Base-by-base conservation (phyloP, 1,284 basidiomycete genomes). In the Pyrrhoderma noxium region DNA sequence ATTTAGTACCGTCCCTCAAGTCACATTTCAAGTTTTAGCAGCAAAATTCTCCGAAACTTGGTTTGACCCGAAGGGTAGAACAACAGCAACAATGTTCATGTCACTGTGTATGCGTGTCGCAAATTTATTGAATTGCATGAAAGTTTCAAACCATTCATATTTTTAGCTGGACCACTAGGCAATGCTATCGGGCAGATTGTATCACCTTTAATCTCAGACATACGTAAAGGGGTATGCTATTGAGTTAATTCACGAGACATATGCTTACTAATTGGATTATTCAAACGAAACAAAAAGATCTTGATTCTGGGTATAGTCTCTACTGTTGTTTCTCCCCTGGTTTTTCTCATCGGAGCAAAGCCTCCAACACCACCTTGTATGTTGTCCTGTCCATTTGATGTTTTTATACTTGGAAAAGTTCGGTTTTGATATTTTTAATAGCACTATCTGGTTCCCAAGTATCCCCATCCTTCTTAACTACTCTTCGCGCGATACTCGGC, bases 281-380 rank as follows among this genome's bases (percentile, higher is more conserved):
- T 5, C 16, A 19, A 37, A 31, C 8, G n/a, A 47, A 34, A 31
- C 38, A 11, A n/a, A 13, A 56, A 89, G 86, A 71, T 90, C 39
- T 68, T 89, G 5, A 66, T 85, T 8, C 71, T 89, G 18, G 87
- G 72, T 0, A 82, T 89, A 52, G 74, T 88, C 11, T 77, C 74
- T n/a, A 82, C 82, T 1, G 84, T 66, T 1, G 73, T 71, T 1
- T 61, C 69, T 2, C 85, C 85, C 0, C 67, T 72, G 22, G 70
- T 76, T 2, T 68, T 88, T 45, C 60, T 88, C 11, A 74, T 90
- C 25, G 60, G 69, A 1, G 68, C 68, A 35, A 68, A 70, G 1
- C 87, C 87, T 7, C 85, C 85, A 7, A 80, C 75, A 1, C 88
- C 87, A 25, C 87, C 87, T 0, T 89, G 87, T 90, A 65, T 51